Conservation (phyloP, 805 yeast species). For the Saccharomycodes ludwigii region DNA sequence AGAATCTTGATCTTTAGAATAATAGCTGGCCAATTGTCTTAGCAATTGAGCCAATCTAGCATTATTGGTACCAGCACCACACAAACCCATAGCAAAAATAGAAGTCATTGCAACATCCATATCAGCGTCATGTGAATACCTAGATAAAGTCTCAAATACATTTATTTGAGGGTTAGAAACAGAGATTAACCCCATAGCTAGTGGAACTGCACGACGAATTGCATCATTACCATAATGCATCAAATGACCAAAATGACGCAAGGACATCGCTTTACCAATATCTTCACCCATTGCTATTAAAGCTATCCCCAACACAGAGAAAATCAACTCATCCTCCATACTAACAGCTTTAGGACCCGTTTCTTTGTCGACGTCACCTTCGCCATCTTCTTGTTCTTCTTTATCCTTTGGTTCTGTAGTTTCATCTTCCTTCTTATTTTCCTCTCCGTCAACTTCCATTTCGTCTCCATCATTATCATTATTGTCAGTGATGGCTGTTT, state of each 20-base stretch:
- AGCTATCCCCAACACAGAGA: constrained; percentile 91
- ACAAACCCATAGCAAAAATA: constrained; percentile 92
- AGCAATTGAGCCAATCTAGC: constrained; percentile 94
- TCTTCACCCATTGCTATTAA: constrained; percentile 95
- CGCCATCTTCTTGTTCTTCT: constrained; percentile 17
- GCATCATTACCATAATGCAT: constrained; percentile 95
- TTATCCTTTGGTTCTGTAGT: constrained; percentile 15
- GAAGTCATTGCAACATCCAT: constrained; percentile 90
- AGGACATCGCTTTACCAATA: constrained; percentile 93
- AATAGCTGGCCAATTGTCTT: constrained; percentile 89
- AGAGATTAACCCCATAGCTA: constrained; percentile 94
- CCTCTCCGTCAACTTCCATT: constrained; percentile 22
- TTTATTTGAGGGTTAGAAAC: constrained; percentile 94
- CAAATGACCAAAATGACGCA: constrained; percentile 93
- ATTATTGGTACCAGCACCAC: constrained; percentile 97
- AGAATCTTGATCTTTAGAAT: constrained; percentile 80
- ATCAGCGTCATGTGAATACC: constrained; percentile 94
- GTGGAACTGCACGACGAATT: constrained; percentile 87
- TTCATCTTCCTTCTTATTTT: constrained; percentile 15
- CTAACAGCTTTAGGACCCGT: constrained; percentile 11
- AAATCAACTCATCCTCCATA: constrained; percentile 38
- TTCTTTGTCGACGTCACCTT: constrained; percentile 24
- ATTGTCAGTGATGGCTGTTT: constrained; percentile 17
- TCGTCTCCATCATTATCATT: constrained; percentile 26
- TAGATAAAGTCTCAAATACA: constrained; percentile 88